Conservation (phyloP, 2,329 filamentous ascomycete genomes). For the Exserohilum turcica region DNA sequence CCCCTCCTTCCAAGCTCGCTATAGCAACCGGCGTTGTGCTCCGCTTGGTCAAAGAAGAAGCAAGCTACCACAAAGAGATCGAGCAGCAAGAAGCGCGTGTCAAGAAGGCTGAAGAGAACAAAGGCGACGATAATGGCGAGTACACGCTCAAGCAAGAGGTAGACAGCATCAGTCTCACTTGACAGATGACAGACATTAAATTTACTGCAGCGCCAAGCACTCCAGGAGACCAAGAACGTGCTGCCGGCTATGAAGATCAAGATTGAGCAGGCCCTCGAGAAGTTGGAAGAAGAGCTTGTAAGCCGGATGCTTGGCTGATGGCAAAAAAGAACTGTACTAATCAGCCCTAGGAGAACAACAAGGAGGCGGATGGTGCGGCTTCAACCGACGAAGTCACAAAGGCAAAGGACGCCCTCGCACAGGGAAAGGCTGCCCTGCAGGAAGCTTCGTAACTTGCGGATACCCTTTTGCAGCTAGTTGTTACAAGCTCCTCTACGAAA, state of each 20-base stretch:
- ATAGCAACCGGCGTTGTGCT: slow-evolving; percentile 80
- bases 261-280: slow-evolving; percentile 72
- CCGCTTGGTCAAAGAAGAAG: slow-evolving; percentile 89
- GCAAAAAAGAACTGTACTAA: slow-evolving; percentile 17
- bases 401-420: slow-evolving; percentile 49
- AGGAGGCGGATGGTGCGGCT: slow-evolving; percentile 46
- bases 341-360: slow-evolving; percentile 47
- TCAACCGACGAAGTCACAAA: slow-evolving; percentile 53
- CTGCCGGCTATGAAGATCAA: slow-evolving; percentile 73
- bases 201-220: slow-evolving; percentile 67
- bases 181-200: slow-evolving; percentile 10
- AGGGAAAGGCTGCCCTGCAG: slow-evolving; percentile 47
- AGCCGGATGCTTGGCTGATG: slow-evolving; percentile 41
- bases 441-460: slow-evolving; percentile 33
- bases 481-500: slow-evolving; percentile 1
- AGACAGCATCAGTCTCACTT: slow-evolving; percentile 9
- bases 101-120: slow-evolving; percentile 65
- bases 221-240: slow-evolving; percentile 86
- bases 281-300: slow-evolving; percentile 77
- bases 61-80: slow-evolving; percentile 86
- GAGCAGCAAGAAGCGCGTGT: slow-evolving; percentile 74
- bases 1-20: slow-evolving; percentile 73
- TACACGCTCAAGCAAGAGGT: slow-evolving; percentile 89
- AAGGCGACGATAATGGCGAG: slow-evolving; percentile 74
- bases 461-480: not conserved